Conservation (phyloP, 2,329 filamentous ascomycete genomes). For the Trichoderma koningiopsis region DNA sequence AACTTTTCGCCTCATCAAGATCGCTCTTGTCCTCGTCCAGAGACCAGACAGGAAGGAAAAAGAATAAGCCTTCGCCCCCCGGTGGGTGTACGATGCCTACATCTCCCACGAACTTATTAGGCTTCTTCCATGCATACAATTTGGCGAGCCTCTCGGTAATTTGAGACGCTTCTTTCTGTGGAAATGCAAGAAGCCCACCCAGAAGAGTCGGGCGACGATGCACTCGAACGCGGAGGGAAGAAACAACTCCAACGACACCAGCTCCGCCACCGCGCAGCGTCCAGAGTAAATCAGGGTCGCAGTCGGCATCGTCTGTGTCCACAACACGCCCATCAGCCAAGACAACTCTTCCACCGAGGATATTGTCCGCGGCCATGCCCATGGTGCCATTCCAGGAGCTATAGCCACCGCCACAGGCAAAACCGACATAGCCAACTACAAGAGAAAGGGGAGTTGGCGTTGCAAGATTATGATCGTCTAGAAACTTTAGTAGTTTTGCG, state of each 20-base stretch:
- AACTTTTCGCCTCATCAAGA: conserved; percentile 7
- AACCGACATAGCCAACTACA: conserved; percentile 39
- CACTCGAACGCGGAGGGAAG: conserved; percentile 34
- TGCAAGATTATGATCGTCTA: conserved; percentile 24
- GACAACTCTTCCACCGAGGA: conserved; percentile 37
- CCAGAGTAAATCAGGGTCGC: conserved; percentile 33
- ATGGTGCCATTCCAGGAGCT: conserved; percentile 34
- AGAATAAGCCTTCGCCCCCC: neutral
- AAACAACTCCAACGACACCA: conserved; percentile 34
- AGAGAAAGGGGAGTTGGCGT: conserved; percentile 23
- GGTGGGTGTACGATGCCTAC: neutral
- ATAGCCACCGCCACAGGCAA: conserved; percentile 42
- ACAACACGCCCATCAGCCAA: conserved; percentile 34
- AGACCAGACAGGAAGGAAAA: neutral
- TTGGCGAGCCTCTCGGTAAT: neutral
- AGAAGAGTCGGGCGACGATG: conserved; percentile 26
- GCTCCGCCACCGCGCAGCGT: conserved; percentile 35
- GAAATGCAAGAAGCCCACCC: conserved; percentile 8
- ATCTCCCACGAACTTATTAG: neutral
- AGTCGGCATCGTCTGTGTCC: conserved; percentile 29
- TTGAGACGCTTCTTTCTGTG: neutral
- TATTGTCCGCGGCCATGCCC: conserved; percentile 43
- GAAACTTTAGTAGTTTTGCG: conserved; percentile 14
- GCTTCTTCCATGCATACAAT: conserved; percentile 15
- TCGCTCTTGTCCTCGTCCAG: conserved; percentile 7